These are phyloP conservation scores for Zygosaccharomyces bailii DNA, from an alignment of 805 yeast genomes.

Conservation along the genomic window DNA sequence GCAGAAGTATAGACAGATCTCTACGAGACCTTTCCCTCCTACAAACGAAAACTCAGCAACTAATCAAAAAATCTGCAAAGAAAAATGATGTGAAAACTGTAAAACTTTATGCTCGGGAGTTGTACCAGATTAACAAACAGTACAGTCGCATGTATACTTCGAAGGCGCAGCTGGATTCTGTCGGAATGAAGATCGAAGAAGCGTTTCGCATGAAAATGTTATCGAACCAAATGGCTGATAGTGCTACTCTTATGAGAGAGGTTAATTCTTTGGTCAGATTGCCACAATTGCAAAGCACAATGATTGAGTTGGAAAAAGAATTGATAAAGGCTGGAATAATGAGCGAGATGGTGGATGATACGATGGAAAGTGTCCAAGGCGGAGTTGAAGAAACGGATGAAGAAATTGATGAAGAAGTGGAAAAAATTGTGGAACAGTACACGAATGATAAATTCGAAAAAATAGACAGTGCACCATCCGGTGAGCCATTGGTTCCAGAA, in stretches of 20 bases:
- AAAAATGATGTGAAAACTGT: conserved; percentile 75
- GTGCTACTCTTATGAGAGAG: conserved; percentile 82
- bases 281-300: conserved; percentile 76
- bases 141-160: conserved; percentile 70
- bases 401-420: conserved; percentile 59
- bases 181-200: conserved; percentile 85
- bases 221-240: conserved; percentile 73
- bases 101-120: conserved; percentile 75
- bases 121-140: conserved; percentile 69
- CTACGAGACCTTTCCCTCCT: conserved; percentile 57
- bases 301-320: conserved; percentile 84
- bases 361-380: conserved; percentile 68
- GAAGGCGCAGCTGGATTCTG: conserved; percentile 80
- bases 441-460: conserved; percentile 42
- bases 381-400: conserved; percentile 59
- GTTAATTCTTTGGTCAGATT: conserved; percentile 73
- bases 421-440: conserved; percentile 52
- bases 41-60: conserved; percentile 71
- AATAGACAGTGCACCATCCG: conserved; percentile 38
- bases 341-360: conserved; percentile 93
- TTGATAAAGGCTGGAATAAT: conserved; percentile 81
- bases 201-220: conserved; percentile 82
- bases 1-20: conserved; percentile 72
- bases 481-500: conserved; percentile 22
- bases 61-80: conserved; percentile 72